A percentile compares a stretch with the other conserved stretches of the same genome.
phyloP scores from a whole-genome alignment of 2,329 filamentous ascomycete species.

The Xylariaceae sp. region DNA sequence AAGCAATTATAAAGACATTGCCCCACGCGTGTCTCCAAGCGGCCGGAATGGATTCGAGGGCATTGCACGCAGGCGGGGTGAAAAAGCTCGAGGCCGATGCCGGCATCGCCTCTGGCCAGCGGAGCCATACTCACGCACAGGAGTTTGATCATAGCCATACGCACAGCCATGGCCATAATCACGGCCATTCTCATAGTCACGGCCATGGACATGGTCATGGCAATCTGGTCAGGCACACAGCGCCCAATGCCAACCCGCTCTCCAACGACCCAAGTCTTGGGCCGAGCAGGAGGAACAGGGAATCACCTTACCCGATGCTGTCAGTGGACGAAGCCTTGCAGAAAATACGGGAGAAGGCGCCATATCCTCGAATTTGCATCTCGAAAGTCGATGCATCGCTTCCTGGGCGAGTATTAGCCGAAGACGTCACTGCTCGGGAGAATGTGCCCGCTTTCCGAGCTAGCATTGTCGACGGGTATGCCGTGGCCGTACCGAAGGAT shows the following conservation, averaged over 20 bases:
- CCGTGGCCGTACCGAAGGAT: conserved; percentile 62
- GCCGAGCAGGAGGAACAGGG: conserved; percentile 67
- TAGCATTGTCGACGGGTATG: conserved; percentile 96
- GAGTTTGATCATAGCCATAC: conserved; percentile 48
- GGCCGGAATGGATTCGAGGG: conserved; percentile 73
- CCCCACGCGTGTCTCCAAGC: conserved; percentile 94
- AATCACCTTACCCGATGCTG: conserved; percentile 90
- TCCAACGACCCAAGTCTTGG: conserved; percentile 59
- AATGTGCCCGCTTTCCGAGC: conserved; percentile 89
- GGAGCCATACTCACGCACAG: conserved; percentile 38
- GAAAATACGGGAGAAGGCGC: conserved; percentile 68
- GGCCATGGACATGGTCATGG: conserved; percentile 58
- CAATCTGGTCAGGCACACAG: conserved; percentile 67
- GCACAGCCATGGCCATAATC: conserved; percentile 48
- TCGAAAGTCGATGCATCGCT: conserved; percentile 59
- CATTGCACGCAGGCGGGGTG: conserved; percentile 72
- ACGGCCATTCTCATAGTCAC: conserved; percentile 48
- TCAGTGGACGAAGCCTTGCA: conserved; percentile 74
- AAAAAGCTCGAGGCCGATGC: conserved; percentile 81
- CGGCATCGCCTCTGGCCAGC: conserved; percentile 44
- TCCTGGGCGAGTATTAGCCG: conserved; percentile 73
- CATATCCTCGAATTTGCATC: conserved; percentile 51
- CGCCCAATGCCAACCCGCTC: conserved; percentile 48
- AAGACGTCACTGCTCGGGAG: conserved; percentile 74
- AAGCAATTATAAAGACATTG: conserved; percentile 80